Evolutionary conservation across 257 asterid species (phyloP), one percentile per base, ranked within the genome.

Genomic region (Salvia hispanica): DNA sequence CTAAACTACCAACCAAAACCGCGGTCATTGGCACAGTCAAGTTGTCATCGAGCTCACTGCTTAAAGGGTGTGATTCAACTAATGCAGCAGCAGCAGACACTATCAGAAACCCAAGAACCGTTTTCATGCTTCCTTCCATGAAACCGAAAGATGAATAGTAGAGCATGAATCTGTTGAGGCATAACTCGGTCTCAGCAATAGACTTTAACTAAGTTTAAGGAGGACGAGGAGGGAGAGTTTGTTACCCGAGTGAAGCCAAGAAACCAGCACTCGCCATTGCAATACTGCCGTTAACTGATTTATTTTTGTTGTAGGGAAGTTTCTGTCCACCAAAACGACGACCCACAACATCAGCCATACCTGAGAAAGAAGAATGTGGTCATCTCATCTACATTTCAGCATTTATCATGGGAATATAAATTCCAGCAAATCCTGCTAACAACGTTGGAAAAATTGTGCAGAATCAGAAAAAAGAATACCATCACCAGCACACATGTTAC

Each of bases 401-500:
- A 9, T 44, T 36, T 46, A 13, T 50, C 15, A 46, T 48, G 58
- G 18, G 46, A 18, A 33, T 55, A 3, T 59, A n/a, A 64, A 39
- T 1, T 25, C 9, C 46, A 47, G 37, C 3, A 48, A 64, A 57
- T 39, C 48, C 61, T 34, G 39, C 21, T 18, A 60, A 37, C 36
- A 33, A 45, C 6, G 33, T 15, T 53, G 52, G 37, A 15, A 56
- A 34, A 54, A 43, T 50, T 62, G 11, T 34, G 39, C 39, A 5
- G 39, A 34, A 34, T 5, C 39, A 34, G 9, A 68, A 40, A 39
- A 16, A 62, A 53, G 66, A 57, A 33, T 86, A 93, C 99, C 99
- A 72, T 90, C 99, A 70, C 99, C 99, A 44, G 97, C 97, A 76
- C 95, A 88, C 62, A 93, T 92, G 78, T 86, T 90, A 78, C 97